A percentile compares a stretch with the other conserved stretches of the same genome.
These are phyloP conservation scores for Suhomyces faveliae DNA, from an alignment of 805 yeast genomes.

Conservation along the genomic window DNA sequence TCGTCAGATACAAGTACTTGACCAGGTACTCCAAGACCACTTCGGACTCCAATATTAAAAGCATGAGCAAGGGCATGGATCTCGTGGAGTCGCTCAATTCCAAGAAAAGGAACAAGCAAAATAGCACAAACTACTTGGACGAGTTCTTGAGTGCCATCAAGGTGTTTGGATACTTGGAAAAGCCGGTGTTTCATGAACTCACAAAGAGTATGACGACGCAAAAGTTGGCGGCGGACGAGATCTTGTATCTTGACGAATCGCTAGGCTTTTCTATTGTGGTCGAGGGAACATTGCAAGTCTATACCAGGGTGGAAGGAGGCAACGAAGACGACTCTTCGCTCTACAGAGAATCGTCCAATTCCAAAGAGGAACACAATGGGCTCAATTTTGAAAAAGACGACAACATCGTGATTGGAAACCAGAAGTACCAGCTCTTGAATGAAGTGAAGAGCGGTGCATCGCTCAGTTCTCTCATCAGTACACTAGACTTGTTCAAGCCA, in stretches of 20 bases:
- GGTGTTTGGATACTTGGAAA: slow-evolving; percentile 89
- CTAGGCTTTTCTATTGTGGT: slow-evolving; percentile 90
- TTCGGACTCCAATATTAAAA: slow-evolving; percentile 35
- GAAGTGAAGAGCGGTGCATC: slow-evolving; percentile 84
- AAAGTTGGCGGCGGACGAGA: slow-evolving; percentile 73
- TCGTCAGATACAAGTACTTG: slow-evolving; percentile 61
- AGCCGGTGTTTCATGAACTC: slow-evolving; percentile 87
- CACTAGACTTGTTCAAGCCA: slow-evolving; percentile 64
- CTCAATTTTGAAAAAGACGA: slow-evolving; percentile 37
- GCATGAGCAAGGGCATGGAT: slow-evolving; percentile 40
- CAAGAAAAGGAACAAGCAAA: slow-evolving; percentile 19
- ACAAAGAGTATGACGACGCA: slow-evolving; percentile 91
- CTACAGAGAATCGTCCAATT: neutral
- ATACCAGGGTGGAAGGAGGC: slow-evolving; percentile 44
- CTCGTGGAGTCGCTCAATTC: slow-evolving; percentile 39
- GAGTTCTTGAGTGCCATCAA: slow-evolving; percentile 89
- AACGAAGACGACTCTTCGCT: neutral
- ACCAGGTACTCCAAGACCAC: slow-evolving; percentile 55
- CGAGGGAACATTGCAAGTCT: slow-evolving; percentile 85
- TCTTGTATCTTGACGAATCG: slow-evolving; percentile 66
- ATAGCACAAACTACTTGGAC: slow-evolving; percentile 71
- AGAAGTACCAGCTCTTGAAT: slow-evolving; percentile 70
- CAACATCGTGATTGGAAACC: slow-evolving; percentile 50
- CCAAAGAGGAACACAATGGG: slow-evolving; percentile 11
- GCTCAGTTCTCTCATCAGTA: slow-evolving; percentile 75